Base-by-base conservation (phyloP, 441 rosid species). In the Adansonia gregorii region DNA sequence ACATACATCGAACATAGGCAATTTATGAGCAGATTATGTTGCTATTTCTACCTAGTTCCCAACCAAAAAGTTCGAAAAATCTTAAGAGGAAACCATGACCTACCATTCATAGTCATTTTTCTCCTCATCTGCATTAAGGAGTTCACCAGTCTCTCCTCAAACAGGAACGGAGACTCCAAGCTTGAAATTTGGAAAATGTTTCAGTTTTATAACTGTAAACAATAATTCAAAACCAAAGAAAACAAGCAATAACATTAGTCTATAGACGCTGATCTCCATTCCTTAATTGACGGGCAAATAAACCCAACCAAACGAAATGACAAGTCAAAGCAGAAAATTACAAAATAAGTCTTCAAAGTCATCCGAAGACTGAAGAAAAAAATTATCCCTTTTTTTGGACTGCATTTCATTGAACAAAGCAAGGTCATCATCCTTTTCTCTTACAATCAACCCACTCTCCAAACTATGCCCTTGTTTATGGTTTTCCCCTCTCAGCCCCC, bases 51-150 rank as follows among this genome's bases (percentile, higher is more conserved):
- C 24, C 73, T 24, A 66, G 58, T 81, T 24, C 67, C 45, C 49
- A 68, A 35, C 39, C 39, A 75, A 35, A 72, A 52, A 19, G 27
- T 49, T 79, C 39, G 19, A 17, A 73, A 20, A 65, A 55, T 20
- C 75, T 15, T 67, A 66, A 17, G 49, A n/a, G 24, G 51, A 66
- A 70, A 8, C 39, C 35, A 27, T 17, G 11, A 79, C 92, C 73
- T 77, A 96, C 99, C 99, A 96, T 76, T 96, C 99, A 84, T 96
- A 96, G 83, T 96, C 99, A 83, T 94, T 94, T 87, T 96, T 96
- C 78, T 93, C 98, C 79, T 87, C 97, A 31, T 93, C 99, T 51
- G 85, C 94, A 85, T 84, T 90, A 77, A 94, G 94, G 78, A 94
- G 85, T 80, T 90, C 97, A 55, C 98, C 93, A 73, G 90, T 87